Evolutionary conservation across 306 rosid species (phyloP), one percentile per base, ranked within the genome.

Genomic region (Fagus crenata): DNA sequence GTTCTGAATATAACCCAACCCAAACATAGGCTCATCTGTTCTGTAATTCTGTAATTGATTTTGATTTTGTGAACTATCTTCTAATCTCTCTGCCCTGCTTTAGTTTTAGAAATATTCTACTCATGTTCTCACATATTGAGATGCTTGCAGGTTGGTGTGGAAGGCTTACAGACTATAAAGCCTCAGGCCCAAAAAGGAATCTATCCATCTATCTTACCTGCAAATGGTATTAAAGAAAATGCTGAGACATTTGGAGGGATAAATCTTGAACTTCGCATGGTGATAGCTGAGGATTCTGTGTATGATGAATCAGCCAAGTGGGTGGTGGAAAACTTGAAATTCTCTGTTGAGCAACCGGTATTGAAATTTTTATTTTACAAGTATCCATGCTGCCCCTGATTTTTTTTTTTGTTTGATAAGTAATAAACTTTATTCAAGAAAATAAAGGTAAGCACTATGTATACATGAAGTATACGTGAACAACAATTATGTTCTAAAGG

Each of bases 301-400:
- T 92, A 85, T 76, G 89, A 83, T 77, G 91, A 90, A 78, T 85
- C 81, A 77, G 88, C 49, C 54, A 89, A 85, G 56, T 94, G 97
- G 96, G 83, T 81, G 74, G 88, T 92, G 87, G 97, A 92, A 85
- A 90, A 85, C 80, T 84, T 94, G 85, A 94, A 94, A 75, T 89
- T 92, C 83, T 89, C 91, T 46, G 95, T 92, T 58, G 71, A 82
- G 80, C 92, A 92, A 69, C 97, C 93, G 94, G 98, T 94, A 90
- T 81, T 80, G 67, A 33, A 58, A 61, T 74, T 71, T 77, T 71
- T 59, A 71, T 49, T 79, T 64, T 75, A 67, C 39, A 80, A 68
- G 42, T 51, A 40, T 76, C 60, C 18, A 15, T 18, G 41, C 56
- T 73, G 42, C 64, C 54, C 72, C 67, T 73, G 39, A 55, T 56